These are phyloP conservation scores for Gaertneriomyces semiglobifer DNA, from an alignment of 192 early-diverging fungal species.

Conservation along the genomic window DNA sequence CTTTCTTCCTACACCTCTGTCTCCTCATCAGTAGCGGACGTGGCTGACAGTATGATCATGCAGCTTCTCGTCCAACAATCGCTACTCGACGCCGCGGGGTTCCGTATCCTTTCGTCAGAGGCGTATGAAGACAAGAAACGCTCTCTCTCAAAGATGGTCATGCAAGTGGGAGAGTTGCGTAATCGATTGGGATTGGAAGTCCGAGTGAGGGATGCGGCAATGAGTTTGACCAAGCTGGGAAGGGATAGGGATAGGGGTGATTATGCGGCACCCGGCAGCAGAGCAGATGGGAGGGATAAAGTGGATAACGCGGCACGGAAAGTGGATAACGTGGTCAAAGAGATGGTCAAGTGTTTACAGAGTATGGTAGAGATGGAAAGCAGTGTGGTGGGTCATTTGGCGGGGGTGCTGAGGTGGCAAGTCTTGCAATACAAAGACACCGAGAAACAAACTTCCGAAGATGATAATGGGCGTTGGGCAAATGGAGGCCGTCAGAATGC, in stretches of 20 bases:
- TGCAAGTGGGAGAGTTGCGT: constrained; percentile 34
- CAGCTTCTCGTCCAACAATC: constrained; percentile 36
- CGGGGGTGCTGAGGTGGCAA: constrained; percentile 35
- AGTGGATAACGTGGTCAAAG: constrained; percentile 39
- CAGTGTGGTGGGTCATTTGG: constrained; percentile 44
- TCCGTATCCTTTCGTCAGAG: constrained; percentile 31
- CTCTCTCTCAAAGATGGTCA: constrained; percentile 24
- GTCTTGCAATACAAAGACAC: constrained; percentile 11
- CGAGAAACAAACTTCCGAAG: background rate
- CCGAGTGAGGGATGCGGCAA: constrained; percentile 43
- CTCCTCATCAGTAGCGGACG: constrained; percentile 8
- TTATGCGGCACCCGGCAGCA: no score
- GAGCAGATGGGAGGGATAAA: no score
- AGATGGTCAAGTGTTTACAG: constrained; percentile 32
- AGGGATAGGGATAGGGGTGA: constrained; percentile 5
- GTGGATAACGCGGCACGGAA: no score
- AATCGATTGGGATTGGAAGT: constrained; percentile 41
- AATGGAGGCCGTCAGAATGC: background rate
- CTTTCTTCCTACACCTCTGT: constrained; percentile 6
- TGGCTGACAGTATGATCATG: constrained; percentile 27
- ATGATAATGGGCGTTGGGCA: background rate
- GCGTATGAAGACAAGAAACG: constrained; percentile 40
- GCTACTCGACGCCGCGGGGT: constrained; percentile 30
- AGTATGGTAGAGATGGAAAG: constrained; percentile 43
- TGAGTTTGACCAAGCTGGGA: constrained; percentile 30